Evolutionary conservation across 495 filamentous ascomycete genomes (phyloP).

Genomic region (Sabuloglossum arenarium): DNA sequence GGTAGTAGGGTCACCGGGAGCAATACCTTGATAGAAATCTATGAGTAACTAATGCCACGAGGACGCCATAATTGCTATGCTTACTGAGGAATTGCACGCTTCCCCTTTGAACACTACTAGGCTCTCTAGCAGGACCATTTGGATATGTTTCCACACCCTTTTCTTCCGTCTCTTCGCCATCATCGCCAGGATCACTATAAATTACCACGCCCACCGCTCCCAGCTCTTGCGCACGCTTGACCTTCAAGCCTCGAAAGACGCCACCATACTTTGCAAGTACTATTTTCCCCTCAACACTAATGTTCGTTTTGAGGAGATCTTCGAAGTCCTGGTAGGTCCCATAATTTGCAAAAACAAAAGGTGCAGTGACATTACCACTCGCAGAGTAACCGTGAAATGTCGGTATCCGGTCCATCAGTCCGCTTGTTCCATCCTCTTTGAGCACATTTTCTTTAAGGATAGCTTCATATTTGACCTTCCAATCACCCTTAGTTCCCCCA

Average conservation of each 20-base stretch:
- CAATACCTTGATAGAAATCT: constrained; percentile 23
- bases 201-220: constrained; percentile 77
- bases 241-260: constrained; percentile 78
- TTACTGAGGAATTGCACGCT: constrained; percentile 65
- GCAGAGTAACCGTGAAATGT: constrained; percentile 94
- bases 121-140: constrained; percentile 67
- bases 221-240: constrained; percentile 79
- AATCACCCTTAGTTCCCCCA: constrained; percentile 16
- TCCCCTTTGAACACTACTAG: constrained; percentile 81
- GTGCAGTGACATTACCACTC: constrained; percentile 71
- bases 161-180: constrained; percentile 59
- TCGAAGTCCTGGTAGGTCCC: constrained; percentile 72
- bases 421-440: constrained; percentile 62
- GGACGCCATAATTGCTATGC: constrained; percentile 5
- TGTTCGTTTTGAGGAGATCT: constrained; percentile 53
- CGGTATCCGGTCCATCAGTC: constrained; percentile 53
- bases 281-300: constrained; percentile 66
- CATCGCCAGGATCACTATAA: constrained; percentile 78
- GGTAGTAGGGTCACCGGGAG: constrained; percentile 58
- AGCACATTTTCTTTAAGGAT: constrained; percentile 68
- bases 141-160: constrained; percentile 71
- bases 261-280: constrained; percentile 71
- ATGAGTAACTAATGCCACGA: constrained; percentile 4
- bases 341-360: constrained; percentile 73
- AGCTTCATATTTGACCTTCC: constrained; percentile 58